Base-by-base conservation (phyloP, 176 grass and related monocot species). In the Metroxylon sagu region DNA sequence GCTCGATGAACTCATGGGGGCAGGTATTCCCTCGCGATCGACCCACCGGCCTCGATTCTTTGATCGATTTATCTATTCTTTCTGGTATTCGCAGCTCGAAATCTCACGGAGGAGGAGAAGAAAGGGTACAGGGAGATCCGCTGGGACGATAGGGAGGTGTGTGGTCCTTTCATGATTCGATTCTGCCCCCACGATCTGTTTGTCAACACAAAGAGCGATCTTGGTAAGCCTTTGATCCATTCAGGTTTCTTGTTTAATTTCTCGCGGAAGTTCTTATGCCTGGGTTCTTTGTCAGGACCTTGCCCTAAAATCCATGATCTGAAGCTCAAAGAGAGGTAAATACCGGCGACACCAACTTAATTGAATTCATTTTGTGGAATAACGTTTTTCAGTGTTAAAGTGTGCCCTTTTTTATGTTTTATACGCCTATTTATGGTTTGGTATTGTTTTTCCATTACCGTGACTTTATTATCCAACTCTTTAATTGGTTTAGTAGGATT, bases 161-260 rank as follows among this genome's bases (percentile, higher is more conserved):
- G 89, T 74, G 82, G 76, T 14, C 57, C 85, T 31, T 95, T 71
- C 71, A 83, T 95, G 85, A 82, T 64, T 17, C 82, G 82, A 14
- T 95, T 95, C 77, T 95, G 89, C 29, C 89, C 89, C 61, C 82
- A 95, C 49, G 89, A 95, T 61, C 85, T 95, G 63, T 95, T 95
- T 64, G 72, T 95, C 68, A 95, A 95, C 54, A 95, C 89, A 7
- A 95, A 89, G 71, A 95, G 89, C 69, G 86, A 95, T 67, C 78
- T 95, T 5, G 89, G 89, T 95, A 76, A 25, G 63, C 25, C 19
- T 8, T 77, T 30, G 59, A 25, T 53, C n/a, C 23, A 14, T 53
- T 28, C 35, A 50, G 10, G 4, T 19, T 56, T 25, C 19, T 39
- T 0, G 10, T 29, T 58, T 48, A 7, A 61, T 74, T n/a, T 66